Evolutionary conservation across 2,329 filamentous ascomycete species (phyloP).

Genomic region (Colletotrichum limetticola): DNA sequence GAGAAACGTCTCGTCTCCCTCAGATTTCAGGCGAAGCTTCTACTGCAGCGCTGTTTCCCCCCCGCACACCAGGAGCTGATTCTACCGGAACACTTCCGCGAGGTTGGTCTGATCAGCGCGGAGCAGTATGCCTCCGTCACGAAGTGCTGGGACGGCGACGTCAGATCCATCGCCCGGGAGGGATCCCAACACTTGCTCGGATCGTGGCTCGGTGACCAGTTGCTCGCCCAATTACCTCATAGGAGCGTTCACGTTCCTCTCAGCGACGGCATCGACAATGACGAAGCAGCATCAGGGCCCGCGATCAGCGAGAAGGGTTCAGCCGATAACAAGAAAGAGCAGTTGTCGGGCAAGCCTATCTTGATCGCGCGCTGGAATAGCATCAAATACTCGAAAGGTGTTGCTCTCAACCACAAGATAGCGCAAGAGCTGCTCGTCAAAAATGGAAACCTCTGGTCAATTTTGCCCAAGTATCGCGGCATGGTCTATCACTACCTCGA

Average conservation of each 20-base stretch:
- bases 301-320: neutral
- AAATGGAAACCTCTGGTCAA: slow-evolving; percentile 67
- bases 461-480: slow-evolving; percentile 66
- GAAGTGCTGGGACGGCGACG: neutral
- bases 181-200: neutral
- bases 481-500: slow-evolving; percentile 75
- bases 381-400: neutral
- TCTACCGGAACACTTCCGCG: slow-evolving; percentile 10
- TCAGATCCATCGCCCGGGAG: neutral
- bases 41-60: slow-evolving; percentile 12
- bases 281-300: neutral
- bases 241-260: neutral
- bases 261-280: neutral
- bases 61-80: neutral
- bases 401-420: neutral
- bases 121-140: slow-evolving; percentile 17
- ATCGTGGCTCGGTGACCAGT: neutral
- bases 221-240: neutral
- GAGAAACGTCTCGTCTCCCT: slow-evolving; percentile 13
- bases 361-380: slow-evolving; percentile 16
- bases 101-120: slow-evolving; percentile 14
- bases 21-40: slow-evolving; percentile 4
- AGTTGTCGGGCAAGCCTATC: slow-evolving; percentile 65
- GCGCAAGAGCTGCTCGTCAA: slow-evolving; percentile 32
- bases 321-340: slow-evolving; percentile 46